phyloP scores from a whole-genome alignment of 179 eudicot genomes.

The Dionaea muscipula region DNA sequence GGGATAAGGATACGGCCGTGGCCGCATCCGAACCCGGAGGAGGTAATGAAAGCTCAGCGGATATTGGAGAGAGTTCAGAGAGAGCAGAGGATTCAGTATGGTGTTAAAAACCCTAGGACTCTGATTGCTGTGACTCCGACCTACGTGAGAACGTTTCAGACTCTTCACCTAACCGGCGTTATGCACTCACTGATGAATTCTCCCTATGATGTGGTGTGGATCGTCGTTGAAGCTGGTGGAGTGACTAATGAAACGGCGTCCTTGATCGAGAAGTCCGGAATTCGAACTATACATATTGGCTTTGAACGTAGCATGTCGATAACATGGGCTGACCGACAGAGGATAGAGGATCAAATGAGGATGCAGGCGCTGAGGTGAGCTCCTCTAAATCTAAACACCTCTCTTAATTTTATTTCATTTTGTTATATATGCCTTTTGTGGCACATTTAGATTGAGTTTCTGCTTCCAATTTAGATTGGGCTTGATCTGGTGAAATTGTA shows the following conservation, averaged over 20 bases:
- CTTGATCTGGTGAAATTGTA: constrained; percentile 11
- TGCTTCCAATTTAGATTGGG: constrained; percentile 6
- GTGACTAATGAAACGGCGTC: constrained; percentile 58
- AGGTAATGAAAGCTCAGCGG: constrained; percentile 79
- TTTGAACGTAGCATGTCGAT: constrained; percentile 44
- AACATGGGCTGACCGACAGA: constrained; percentile 62
- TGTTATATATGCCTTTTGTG: neutral
- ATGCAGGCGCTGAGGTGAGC: constrained; percentile 56
- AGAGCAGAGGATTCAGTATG: constrained; percentile 78
- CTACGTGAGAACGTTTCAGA: constrained; percentile 78
- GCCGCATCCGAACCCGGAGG: constrained; percentile 85
- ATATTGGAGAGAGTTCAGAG: constrained; percentile 73
- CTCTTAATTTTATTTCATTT: neutral
- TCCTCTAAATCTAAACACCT: neutral
- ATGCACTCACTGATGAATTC: constrained; percentile 88
- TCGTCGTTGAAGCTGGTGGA: constrained; percentile 91
- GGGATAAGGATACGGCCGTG: constrained; percentile 84
- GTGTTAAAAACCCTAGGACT: constrained; percentile 55
- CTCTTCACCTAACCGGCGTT: constrained; percentile 73
- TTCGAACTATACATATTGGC: constrained; percentile 50
- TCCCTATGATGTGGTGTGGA: constrained; percentile 64
- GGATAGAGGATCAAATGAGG: constrained; percentile 63
- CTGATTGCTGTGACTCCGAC: constrained; percentile 76
- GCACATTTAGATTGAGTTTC: too few relatives aligned
- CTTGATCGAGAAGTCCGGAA: constrained; percentile 46